A percentile compares a stretch with the other conserved stretches of the same genome.
Conservation (phyloP, 345 rosid species). For the Crucihimalaya himalaica region DNA sequence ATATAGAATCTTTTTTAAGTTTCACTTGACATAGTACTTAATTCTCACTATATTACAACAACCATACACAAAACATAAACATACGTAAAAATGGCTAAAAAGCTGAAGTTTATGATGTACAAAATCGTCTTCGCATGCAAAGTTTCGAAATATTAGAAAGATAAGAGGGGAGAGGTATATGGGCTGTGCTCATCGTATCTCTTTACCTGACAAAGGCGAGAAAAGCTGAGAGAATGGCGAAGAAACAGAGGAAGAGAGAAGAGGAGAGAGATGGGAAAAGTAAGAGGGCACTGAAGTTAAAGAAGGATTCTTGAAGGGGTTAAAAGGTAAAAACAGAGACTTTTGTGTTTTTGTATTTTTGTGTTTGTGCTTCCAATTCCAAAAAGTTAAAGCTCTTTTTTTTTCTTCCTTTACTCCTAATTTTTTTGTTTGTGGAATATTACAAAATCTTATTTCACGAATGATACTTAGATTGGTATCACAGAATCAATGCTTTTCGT, state of each 20-base stretch:
- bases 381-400: conserved; percentile 39
- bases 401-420: background rate
- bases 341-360: conserved; percentile 22
- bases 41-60: conserved; percentile 26
- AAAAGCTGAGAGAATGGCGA: conserved; percentile 34
- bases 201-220: conserved; percentile 36
- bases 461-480: conserved; percentile 21
- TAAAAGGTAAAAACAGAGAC: conserved; percentile 32
- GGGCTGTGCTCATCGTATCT: conserved; percentile 12
- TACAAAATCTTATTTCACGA: conserved; percentile 39
- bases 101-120: conserved; percentile 12
- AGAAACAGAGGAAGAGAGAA: conserved; percentile 31
- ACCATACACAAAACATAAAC: conserved; percentile 19
- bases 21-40: conserved; percentile 23
- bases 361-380: conserved; percentile 32
- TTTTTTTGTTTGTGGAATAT: conserved; percentile 27
- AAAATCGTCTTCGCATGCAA: conserved; percentile 29
- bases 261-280: conserved; percentile 26
- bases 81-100: background rate
- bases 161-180: conserved; percentile 4
- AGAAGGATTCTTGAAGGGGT: conserved; percentile 23
- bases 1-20: conserved; percentile 4
- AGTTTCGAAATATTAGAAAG: conserved; percentile 12
- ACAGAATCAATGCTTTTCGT: conserved; percentile 36
- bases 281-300: conserved; percentile 38